Conservation (phyloP, 2,329 filamentous ascomycete genomes). For the Talaromyces islandicus region DNA sequence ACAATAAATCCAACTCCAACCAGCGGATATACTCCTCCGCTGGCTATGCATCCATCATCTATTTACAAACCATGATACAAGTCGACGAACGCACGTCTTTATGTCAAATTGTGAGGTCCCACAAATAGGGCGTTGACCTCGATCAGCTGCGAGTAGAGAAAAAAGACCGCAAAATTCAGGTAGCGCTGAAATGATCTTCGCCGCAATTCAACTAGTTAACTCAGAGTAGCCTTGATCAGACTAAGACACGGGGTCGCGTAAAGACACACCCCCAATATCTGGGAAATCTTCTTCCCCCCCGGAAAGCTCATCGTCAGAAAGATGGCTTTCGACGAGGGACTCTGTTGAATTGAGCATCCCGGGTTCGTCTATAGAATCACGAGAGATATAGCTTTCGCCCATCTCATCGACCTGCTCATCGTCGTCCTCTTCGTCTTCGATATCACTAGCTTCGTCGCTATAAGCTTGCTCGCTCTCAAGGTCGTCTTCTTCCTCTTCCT, state of each 20-base stretch:
- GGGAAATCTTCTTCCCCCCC: constrained; percentile 38
- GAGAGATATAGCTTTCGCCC: constrained; percentile 30
- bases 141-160: neutral
- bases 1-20: neutral
- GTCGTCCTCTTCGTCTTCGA: constrained; percentile 44
- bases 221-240: neutral
- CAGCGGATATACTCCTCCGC: neutral
- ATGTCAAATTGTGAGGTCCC: neutral
- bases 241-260: neutral
- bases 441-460: constrained; percentile 49
- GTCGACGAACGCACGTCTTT: neutral
- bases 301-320: constrained; percentile 11
- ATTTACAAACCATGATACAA: neutral
- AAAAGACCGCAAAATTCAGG: neutral
- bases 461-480: constrained; percentile 33
- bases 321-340: constrained; percentile 13
- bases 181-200: no score
- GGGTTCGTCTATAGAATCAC: constrained; percentile 40
- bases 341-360: constrained; percentile 40
- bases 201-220: neutral
- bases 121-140: neutral
- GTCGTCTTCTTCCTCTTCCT: constrained; percentile 45
- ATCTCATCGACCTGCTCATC: constrained; percentile 37
- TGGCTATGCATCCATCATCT: neutral
- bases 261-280: constrained; percentile 15